Evolutionary conservation across 192 early-diverging fungal genomes (phyloP), one percentile per base, ranked within the genome.

Genomic region (Umbelopsis ramanniana): DNA sequence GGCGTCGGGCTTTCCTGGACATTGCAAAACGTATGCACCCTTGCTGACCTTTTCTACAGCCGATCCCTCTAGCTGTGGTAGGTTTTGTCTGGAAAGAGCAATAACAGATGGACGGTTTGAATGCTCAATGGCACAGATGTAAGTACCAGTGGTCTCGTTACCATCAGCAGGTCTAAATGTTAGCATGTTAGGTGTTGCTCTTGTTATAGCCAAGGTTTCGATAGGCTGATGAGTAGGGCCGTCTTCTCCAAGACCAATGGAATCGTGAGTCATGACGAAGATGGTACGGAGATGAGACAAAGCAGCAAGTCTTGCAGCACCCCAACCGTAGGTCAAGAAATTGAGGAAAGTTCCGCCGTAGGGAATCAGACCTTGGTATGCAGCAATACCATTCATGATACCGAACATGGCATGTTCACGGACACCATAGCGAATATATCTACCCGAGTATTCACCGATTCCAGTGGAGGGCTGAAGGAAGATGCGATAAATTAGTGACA

Each of bases 181-280:
- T 53, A 94, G 74, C 74, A 93, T 84, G 82, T 96, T 94, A 68
- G 97, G 97, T 24, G 93, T 89, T 4, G 95, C 95, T 47, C 97
- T 91, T 52, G 92, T 80, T 74, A 88, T 79, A 50, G 96, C 92
- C 71, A 97, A 75, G 8, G 95, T 97, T 82, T 99, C 97, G 52
- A 97, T 95, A 3, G 97, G 96, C 81, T 99, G 97, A 82, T 99
- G 97, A 47, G 97, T 99, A 17, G 96, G 97, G 5, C 97, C 97
- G 81, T 99, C 97, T 81, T 99, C 97, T 69, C 97, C 97, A 40
- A 95, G 89, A 68, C 96, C 97, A 52, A 99, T 96, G 26, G 96
- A 98, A 84, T 99, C 97, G 87, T 99, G 97, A 66, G 97, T 98
- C 93, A 96, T 95, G 71, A 99, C 88, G 83, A 96, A 97, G 68